Percentiles rank a stretch among this genome's conserved stretches.
These are phyloP conservation scores for Mycena polygramma DNA, from an alignment of 768 basidiomycete genomes.

Conservation along the genomic window DNA sequence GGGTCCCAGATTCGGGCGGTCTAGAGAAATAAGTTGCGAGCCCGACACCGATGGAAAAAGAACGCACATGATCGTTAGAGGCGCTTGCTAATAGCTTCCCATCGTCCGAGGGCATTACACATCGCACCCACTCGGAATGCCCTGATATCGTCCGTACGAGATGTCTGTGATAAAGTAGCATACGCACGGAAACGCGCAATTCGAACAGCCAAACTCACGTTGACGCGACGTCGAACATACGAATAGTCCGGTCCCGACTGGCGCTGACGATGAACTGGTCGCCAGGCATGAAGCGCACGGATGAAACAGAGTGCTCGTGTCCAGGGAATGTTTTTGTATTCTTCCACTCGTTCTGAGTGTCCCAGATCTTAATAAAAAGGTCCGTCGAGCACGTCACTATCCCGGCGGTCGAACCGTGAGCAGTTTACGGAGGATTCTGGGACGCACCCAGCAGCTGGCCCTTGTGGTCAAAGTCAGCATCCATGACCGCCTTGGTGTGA, in stretches of 20 bases:
- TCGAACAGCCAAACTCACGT: slow-evolving; percentile 65
- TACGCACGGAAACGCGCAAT: slow-evolving; percentile 15
- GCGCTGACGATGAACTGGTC: slow-evolving; percentile 89
- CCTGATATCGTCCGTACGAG: slow-evolving; percentile 81
- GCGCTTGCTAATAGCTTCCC: slow-evolving; percentile 83
- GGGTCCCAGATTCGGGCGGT: slow-evolving; percentile 85
- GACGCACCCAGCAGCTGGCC: slow-evolving; percentile 82
- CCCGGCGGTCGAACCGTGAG: slow-evolving; percentile 8
- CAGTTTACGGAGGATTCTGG: neutral
- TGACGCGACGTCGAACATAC: slow-evolving; percentile 88
- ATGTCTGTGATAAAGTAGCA: slow-evolving; percentile 61
- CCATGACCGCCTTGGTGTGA: slow-evolving; percentile 90
- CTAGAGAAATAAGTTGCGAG: slow-evolving; percentile 51
- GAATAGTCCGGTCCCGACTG: slow-evolving; percentile 88
- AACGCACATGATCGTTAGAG: slow-evolving; percentile 87
- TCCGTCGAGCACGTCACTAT: slow-evolving; percentile 84
- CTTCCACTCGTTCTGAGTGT: slow-evolving; percentile 90
- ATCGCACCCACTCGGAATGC: slow-evolving; percentile 90
- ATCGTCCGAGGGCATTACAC: slow-evolving; percentile 74
- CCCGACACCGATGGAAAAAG: slow-evolving; percentile 13
- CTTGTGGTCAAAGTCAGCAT: slow-evolving; percentile 90
- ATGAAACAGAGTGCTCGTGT: slow-evolving; percentile 93
- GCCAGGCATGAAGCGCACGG: slow-evolving; percentile 86
- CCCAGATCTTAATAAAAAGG: slow-evolving; percentile 94
- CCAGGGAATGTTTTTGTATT: slow-evolving; percentile 89